Conservation (phyloP, 345 rosid genomes). For the Moricandia moricandioides region DNA sequence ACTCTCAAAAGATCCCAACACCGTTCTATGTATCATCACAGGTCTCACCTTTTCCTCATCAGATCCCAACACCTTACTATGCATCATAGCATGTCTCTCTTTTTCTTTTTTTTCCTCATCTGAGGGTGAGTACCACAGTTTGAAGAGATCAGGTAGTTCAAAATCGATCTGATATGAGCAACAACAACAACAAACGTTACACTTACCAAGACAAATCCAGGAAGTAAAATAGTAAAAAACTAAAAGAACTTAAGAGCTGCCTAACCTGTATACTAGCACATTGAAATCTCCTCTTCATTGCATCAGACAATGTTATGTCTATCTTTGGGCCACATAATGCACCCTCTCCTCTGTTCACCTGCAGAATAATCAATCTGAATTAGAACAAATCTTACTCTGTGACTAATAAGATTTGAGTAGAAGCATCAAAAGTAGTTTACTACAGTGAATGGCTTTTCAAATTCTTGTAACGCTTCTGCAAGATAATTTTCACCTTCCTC, state of each 20-base stretch:
- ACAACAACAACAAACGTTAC: background rate
- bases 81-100: too few relatives aligned
- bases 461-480: slow-evolving; percentile 63
- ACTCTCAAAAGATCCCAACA: slow-evolving; percentile 94
- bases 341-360: slow-evolving; percentile 89
- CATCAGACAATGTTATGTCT: slow-evolving; percentile 96
- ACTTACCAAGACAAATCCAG: background rate
- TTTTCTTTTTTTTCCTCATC: too few relatives aligned
- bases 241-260: background rate
- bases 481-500: slow-evolving; percentile 83
- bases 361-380: slow-evolving; percentile 23
- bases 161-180: slow-evolving; percentile 68
- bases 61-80: too few relatives aligned
- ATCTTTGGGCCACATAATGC: slow-evolving; percentile 99
- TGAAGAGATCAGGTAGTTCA: slow-evolving; percentile 83
- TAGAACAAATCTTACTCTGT: background rate
- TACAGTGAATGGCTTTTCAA: slow-evolving; percentile 89
- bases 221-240: slow-evolving; percentile 8
- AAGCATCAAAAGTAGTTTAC: background rate
- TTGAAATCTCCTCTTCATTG: slow-evolving; percentile 84
- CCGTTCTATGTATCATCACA: slow-evolving; percentile 94
- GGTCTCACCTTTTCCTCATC: slow-evolving; percentile 31
- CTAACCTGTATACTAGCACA: slow-evolving; percentile 93
- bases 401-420: slow-evolving; percentile 4
- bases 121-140: slow-evolving; percentile 34